Evolutionary conservation across 139 green algal genomes (phyloP).

Genomic region (Yamagishiella unicocca): DNA sequence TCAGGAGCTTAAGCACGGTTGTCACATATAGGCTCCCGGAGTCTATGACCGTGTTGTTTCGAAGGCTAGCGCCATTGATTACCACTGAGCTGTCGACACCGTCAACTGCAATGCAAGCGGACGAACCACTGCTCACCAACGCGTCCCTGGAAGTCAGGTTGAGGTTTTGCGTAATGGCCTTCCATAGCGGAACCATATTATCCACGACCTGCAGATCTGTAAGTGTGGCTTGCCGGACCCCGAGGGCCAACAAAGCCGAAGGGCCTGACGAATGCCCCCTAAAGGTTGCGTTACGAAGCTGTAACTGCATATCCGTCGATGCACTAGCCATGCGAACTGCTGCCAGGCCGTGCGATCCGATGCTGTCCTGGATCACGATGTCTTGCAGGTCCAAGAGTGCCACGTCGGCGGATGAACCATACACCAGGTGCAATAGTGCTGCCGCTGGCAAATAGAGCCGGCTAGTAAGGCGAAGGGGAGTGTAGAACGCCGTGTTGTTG

Average conservation of each 20-base stretch:
- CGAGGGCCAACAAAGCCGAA: neutral
- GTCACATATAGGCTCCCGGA: neutral
- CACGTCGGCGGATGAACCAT: neutral
- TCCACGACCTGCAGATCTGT: neutral
- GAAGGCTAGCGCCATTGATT: too few relatives aligned
- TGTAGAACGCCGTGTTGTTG: too few relatives aligned
- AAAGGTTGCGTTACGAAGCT: neutral
- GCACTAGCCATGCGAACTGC: neutral
- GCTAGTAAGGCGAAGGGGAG: too few relatives aligned
- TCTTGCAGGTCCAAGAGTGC: neutral
- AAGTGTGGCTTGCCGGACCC: neutral
- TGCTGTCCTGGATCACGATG: neutral
- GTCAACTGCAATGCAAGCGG: too few relatives aligned
- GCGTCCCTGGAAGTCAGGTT: too few relatives aligned
- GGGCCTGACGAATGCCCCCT: neutral
- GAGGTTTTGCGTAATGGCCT: too few relatives aligned
- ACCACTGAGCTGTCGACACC: too few relatives aligned
- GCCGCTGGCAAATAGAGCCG: too few relatives aligned
- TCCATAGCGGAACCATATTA: neutral
- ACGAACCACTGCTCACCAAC: too few relatives aligned
- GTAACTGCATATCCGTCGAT: neutral
- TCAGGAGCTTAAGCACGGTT: neutral
- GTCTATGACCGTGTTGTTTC: neutral
- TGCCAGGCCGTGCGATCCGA: neutral
- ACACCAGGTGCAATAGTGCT: too few relatives aligned